phyloP scores from a whole-genome alignment of 495 filamentous ascomycete species.

The Neurospora discreta region DNA sequence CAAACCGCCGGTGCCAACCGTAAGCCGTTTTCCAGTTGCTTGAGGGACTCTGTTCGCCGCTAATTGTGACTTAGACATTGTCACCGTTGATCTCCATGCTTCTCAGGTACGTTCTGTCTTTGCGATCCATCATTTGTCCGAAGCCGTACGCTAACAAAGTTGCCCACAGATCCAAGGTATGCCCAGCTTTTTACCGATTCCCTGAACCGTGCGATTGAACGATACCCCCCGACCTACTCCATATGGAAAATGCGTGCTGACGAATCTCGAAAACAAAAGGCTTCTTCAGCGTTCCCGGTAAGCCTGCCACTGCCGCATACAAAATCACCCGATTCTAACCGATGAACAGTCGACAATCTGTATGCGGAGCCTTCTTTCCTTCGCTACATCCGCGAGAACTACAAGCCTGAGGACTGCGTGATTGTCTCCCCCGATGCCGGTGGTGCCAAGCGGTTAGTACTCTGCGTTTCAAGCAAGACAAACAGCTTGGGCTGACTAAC shows the following conservation, averaged over 20 bases:
- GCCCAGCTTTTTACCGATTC: neutral
- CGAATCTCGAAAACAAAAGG: conserved; percentile 47
- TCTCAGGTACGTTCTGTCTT: conserved; percentile 39
- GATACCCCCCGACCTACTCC: neutral
- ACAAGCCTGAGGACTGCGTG: conserved; percentile 71
- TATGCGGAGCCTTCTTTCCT: conserved; percentile 93
- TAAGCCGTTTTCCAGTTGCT: conserved; percentile 12
- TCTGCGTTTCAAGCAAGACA: neutral
- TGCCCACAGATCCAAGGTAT: conserved; percentile 12
- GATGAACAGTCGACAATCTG: conserved; percentile 55
- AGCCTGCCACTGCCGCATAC: neutral
- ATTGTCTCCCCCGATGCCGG: conserved; percentile 96
- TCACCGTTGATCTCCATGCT: conserved; percentile 79
- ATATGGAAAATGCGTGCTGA: neutral
- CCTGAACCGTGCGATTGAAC: neutral
- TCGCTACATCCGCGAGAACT: conserved; percentile 81
- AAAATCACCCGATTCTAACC: neutral
- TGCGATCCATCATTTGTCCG: neutral
- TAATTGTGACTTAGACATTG: conserved; percentile 58
- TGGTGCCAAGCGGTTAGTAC: conserved; percentile 80
- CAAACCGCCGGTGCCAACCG: conserved; percentile 86
- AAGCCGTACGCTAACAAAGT: neutral
- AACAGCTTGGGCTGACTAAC: conserved; percentile 1
- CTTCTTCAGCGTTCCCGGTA: conserved; percentile 85
- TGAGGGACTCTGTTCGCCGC: conserved; percentile 38